phyloP scores from a whole-genome alignment of 192 early-diverging fungal species.

The Umbelopsis isabellina region DNA sequence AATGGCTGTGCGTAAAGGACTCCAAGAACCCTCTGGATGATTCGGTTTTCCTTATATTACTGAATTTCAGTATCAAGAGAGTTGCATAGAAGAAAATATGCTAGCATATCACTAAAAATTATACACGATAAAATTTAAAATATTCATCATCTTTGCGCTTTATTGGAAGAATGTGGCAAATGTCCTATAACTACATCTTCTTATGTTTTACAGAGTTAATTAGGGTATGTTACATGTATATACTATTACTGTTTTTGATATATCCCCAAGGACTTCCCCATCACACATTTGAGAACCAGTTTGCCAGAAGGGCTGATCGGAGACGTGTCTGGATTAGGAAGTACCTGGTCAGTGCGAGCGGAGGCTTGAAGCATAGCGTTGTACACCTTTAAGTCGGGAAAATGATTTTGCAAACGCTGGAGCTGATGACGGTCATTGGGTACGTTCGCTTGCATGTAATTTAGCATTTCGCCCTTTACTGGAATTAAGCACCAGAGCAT shows the following conservation, averaged over 20 bases:
- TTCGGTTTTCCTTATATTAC: too few species aligned
- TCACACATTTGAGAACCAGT: slow-evolving; percentile 8
- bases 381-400: background rate
- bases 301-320: background rate
- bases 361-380: slow-evolving; percentile 1
- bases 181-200: background rate
- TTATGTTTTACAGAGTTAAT: too few species aligned
- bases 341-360: background rate
- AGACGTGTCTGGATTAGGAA: background rate
- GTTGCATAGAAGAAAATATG: too few species aligned
- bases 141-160: background rate
- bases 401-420: background rate
- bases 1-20: slow-evolving; percentile 52
- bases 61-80: too few species aligned
- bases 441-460: background rate
- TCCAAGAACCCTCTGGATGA: slow-evolving; percentile 11
- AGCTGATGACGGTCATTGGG: background rate
- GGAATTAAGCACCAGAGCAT: slow-evolving; percentile 5
- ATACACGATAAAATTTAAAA: background rate
- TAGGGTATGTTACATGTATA: too few species aligned
- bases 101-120: too few species aligned
- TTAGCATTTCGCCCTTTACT: background rate
- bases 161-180: slow-evolving; percentile 1
- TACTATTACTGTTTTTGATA: slow-evolving; percentile 1
- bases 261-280: slow-evolving; percentile 10